Evolutionary conservation across 2,329 filamentous ascomycete genomes (phyloP).

Genomic region (Pestalotiopsis sp.): DNA sequence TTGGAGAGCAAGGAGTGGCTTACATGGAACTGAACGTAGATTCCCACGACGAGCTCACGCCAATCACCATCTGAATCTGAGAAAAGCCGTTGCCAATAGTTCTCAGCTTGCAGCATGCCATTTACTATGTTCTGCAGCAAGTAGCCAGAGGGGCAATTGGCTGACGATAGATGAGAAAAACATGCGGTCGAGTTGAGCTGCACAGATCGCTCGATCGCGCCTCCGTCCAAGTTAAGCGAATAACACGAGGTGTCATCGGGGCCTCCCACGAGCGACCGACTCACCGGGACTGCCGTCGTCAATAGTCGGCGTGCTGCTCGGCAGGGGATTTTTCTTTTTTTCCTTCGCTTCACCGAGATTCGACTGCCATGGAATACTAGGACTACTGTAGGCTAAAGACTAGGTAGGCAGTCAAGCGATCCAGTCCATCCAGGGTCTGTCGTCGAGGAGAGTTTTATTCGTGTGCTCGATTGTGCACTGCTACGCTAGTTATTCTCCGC

Average conservation of each 20-base stretch:
- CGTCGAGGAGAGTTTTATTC: background rate
- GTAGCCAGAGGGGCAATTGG: too few relatives aligned
- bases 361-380: background rate
- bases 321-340: background rate
- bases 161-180: too few relatives aligned
- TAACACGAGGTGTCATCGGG: background rate
- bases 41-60: too few relatives aligned
- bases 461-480: background rate
- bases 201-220: background rate
- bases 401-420: background rate
- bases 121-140: too few relatives aligned
- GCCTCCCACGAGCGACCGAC: background rate
- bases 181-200: background rate
- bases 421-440: background rate
- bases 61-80: too few relatives aligned
- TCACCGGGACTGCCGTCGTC: background rate
- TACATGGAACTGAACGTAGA: too few relatives aligned
- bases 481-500: background rate
- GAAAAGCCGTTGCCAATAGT: too few relatives aligned
- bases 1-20: background rate
- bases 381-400: background rate
- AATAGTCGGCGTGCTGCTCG: background rate
- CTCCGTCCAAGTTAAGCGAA: background rate
- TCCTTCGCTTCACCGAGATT: background rate
- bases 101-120: too few relatives aligned